Conservation (phyloP, 2,329 filamentous ascomycete genomes). For the Truncatella angustata region DNA sequence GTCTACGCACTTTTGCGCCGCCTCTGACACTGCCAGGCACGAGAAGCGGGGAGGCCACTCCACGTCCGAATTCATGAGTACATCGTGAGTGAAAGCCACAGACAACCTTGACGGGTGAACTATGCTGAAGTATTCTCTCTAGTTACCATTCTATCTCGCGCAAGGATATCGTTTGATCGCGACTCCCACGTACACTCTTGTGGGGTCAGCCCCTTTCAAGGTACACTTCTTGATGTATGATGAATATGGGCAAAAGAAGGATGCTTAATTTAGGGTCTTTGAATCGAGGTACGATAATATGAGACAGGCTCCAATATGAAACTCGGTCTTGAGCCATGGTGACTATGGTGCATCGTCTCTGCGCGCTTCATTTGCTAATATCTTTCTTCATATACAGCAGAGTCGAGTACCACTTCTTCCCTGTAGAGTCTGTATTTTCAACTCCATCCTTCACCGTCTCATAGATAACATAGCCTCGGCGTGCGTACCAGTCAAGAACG, state of each 20-base stretch:
- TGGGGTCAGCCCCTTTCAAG: background rate
- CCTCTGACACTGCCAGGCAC: background rate
- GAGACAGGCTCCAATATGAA: no score
- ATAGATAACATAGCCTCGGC: constrained; percentile 21
- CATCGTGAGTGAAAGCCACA: background rate
- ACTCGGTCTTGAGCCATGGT: no score
- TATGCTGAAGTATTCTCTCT: background rate
- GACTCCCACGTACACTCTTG: background rate
- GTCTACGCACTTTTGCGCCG: background rate
- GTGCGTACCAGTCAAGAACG: constrained; percentile 23
- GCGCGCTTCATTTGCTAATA: no score
- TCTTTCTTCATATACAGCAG: constrained; percentile 17
- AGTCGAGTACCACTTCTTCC: constrained; percentile 15
- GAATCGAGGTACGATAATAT: no score
- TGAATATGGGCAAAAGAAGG: no score
- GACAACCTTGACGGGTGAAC: background rate
- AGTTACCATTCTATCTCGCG: constrained; percentile 2
- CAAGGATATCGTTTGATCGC: background rate
- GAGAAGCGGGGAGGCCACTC: background rate
- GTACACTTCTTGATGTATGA: constrained; percentile 3
- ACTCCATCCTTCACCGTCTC: constrained; percentile 11
- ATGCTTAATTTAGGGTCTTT: no score
- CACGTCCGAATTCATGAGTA: constrained; percentile 5
- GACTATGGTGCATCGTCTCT: no score
- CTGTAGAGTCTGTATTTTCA: constrained; percentile 18